Evolutionary conservation across 192 early-diverging fungal species (phyloP).

Genomic region (Backusella morwellensis): DNA sequence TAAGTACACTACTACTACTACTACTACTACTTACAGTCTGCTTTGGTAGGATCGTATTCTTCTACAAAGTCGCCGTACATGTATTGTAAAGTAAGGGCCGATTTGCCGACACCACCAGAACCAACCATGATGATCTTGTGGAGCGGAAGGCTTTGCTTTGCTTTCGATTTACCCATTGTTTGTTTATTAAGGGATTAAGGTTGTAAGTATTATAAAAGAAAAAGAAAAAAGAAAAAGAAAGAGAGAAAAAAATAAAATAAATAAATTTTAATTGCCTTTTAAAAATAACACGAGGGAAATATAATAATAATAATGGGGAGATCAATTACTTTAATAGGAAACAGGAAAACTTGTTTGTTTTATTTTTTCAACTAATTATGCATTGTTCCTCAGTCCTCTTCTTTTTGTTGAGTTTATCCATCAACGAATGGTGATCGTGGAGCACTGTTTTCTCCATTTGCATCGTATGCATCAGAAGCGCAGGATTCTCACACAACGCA

Average conservation of each 20-base stretch:
- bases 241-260: background rate
- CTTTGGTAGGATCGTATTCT: constrained; percentile 93
- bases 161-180: constrained; percentile 41
- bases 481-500: constrained; percentile 20
- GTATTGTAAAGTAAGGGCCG: constrained; percentile 84
- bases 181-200: background rate
- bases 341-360: background rate
- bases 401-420: background rate
- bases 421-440: background rate
- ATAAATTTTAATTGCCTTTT: background rate
- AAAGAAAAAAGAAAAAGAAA: background rate
- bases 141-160: constrained; percentile 68
- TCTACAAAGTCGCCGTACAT: constrained; percentile 94
- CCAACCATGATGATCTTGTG: constrained; percentile 95
- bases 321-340: background rate
- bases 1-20: background rate
- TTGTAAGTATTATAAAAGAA: background rate
- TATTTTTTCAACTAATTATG: background rate
- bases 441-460: background rate
- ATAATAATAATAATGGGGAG: background rate
- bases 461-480: constrained; percentile 19
- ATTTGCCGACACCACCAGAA: constrained; percentile 88
- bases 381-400: background rate
- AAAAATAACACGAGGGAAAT: background rate
- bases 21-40: constrained; percentile 52